Base-by-base conservation (phyloP, 2,329 filamentous ascomycete species). In the Chaetothyriales sp. region DNA sequence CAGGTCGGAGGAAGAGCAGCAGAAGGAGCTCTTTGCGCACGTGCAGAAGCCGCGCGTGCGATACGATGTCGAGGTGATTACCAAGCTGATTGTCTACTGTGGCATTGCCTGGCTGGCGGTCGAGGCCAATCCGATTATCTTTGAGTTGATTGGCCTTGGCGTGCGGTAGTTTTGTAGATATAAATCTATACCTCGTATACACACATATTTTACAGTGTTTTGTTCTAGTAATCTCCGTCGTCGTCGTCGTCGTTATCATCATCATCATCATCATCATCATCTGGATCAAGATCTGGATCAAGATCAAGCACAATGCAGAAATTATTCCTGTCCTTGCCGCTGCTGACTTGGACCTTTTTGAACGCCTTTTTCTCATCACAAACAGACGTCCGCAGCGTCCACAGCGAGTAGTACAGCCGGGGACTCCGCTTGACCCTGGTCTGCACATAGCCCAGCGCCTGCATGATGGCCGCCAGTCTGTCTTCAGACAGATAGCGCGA, bases 21-120 rank as follows among this genome's bases (percentile, higher is more conserved):
- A 89, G 66, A 77, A 76, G 60, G 85, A 94, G 65, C 83, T 97
- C 66, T 95, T 97, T 67, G 84, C 82, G 45, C 81, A 77, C 64
- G 75, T 97, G 51, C 83, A 89, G 57, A 87, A 85, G 69, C 89
- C 92, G 47, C 81, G 92, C 59, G 89, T 95, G 54, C 77, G 89
- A 61, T 98, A 97, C 64, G 92, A 98, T 69, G 90, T 97, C n/a
- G 92, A 98, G 68, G 90, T 98, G 43, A 85, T 98, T 40, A 97
- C 92, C 4, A 97, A 95, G 70, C 69, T 98, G 55, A 85, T 98
- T 61, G 88, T 98, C 20, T 98, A 98, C 71, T 78, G 85, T 54
- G 92, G 90, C 88, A 94, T 95, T 66, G 88, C 77, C 49, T 89
- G 83, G 81, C 72, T 94, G 54, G 85, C 86, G 2, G 81, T 87